Percentiles rank a stretch among this genome's conserved stretches.
Conservation (phyloP, 306 rosid species). For the Lagenaria siceraria region DNA sequence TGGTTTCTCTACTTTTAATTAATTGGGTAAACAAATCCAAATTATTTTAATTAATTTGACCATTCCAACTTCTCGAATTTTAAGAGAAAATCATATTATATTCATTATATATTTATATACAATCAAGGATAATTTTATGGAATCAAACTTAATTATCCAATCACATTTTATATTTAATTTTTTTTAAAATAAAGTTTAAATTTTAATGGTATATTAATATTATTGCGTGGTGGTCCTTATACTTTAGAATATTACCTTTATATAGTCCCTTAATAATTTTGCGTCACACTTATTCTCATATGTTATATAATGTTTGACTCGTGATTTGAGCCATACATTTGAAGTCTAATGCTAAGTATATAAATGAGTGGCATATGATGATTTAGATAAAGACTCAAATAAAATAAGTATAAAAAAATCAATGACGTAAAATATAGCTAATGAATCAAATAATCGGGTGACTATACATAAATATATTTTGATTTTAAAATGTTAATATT, state of each 20-base stretch:
- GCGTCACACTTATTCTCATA: neutral
- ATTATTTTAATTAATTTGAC: conserved; percentile 7
- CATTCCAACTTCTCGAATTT: conserved; percentile 7
- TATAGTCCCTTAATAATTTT: neutral
- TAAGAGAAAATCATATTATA: neutral
- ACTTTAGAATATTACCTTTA: neutral
- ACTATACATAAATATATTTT: no score
- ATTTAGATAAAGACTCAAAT: neutral
- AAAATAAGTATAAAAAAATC: neutral
- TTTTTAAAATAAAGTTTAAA: neutral
- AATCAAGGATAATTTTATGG: neutral
- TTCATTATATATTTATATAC: neutral
- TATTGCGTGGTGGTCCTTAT: neutral
- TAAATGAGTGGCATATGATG: neutral
- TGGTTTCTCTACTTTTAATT: neutral
- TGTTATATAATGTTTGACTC: neutral
- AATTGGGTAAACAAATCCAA: neutral
- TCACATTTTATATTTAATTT: neutral
- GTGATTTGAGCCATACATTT: neutral
- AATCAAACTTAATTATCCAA: neutral
- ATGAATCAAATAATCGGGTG: neutral
- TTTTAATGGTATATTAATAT: neutral
- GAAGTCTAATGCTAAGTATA: neutral
- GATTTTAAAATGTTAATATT: neutral
- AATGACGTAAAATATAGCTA: neutral